These are phyloP conservation scores for Castanopsis chinensis DNA, from an alignment of 306 rosid species.

Conservation along the genomic window DNA sequence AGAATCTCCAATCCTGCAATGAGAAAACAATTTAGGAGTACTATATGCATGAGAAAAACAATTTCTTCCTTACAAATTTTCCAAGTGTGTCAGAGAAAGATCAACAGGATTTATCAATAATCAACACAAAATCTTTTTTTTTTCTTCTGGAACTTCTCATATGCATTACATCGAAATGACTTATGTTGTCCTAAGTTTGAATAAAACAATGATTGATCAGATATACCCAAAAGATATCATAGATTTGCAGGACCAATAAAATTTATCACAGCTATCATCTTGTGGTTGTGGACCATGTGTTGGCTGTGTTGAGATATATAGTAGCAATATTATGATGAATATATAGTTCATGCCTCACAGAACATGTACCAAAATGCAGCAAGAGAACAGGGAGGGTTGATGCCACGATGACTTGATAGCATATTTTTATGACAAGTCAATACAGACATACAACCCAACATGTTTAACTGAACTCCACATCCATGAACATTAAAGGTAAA, in stretches of 20 bases:
- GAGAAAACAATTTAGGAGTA: slow-evolving; percentile 9
- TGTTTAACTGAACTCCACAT: neutral
- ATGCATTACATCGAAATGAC: neutral
- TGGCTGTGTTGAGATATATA: neutral
- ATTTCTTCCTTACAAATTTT: slow-evolving; percentile 3
- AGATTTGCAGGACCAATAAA: neutral
- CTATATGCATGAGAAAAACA: slow-evolving; percentile 19
- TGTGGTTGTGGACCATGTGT: neutral
- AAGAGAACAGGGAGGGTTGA: neutral
- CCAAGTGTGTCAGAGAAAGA: neutral
- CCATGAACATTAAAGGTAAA: neutral
- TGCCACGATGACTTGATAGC: neutral
- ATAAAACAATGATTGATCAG: neutral
- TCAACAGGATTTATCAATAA: neutral
- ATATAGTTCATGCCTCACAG: neutral
- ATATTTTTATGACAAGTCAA: neutral
- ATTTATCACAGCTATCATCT: neutral
- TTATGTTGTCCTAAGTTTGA: neutral
- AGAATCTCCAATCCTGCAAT: slow-evolving; percentile 84
- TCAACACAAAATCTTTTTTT: neutral
- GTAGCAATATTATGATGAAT: neutral
- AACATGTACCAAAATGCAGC: neutral
- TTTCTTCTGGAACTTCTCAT: neutral
- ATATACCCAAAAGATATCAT: neutral
- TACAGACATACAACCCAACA: neutral